These are phyloP conservation scores for Termitomyces sp. DNA, from an alignment of 768 basidiomycete genomes.

Conservation along the genomic window DNA sequence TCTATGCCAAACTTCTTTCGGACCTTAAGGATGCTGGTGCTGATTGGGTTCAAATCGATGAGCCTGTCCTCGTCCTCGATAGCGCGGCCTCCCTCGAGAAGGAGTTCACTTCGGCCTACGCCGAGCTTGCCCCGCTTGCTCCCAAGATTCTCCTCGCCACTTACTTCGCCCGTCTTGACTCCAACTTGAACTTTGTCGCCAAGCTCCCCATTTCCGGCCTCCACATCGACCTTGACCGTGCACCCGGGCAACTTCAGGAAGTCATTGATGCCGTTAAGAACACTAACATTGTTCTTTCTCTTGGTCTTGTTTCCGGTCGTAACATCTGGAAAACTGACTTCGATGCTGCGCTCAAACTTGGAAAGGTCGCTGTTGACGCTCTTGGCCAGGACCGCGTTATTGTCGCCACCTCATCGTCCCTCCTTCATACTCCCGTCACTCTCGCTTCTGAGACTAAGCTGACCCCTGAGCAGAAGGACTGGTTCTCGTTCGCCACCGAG, in stretches of 20 bases:
- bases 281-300: constrained; percentile 77
- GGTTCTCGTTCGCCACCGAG: constrained; percentile 98
- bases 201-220: constrained; percentile 92
- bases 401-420: constrained; percentile 93
- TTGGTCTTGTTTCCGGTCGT: constrained; percentile 95
- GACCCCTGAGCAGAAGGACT: constrained; percentile 84
- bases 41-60: constrained; percentile 94
- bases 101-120: constrained; percentile 77
- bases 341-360: constrained; percentile 70
- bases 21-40: constrained; percentile 93
- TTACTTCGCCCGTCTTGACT: constrained; percentile 95
- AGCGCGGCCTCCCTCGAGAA: constrained; percentile 68
- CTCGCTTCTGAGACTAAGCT: constrained; percentile 90
- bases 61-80: constrained; percentile 95
- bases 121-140: constrained; percentile 72
- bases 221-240: constrained; percentile 96
- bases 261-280: constrained; percentile 80
- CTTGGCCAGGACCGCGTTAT: constrained; percentile 89
- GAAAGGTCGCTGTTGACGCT: constrained; percentile 76
- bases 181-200: constrained; percentile 81
- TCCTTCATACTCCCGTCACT: constrained; percentile 97
- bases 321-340: constrained; percentile 99
- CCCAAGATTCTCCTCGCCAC: constrained; percentile 94
- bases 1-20: constrained; percentile 86
- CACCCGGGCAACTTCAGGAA: constrained; percentile 80